Evolutionary conservation across 352 stramenopile species (phyloP), one percentile per base, ranked within the genome.

Genomic region (Globisporangium perplexum): DNA sequence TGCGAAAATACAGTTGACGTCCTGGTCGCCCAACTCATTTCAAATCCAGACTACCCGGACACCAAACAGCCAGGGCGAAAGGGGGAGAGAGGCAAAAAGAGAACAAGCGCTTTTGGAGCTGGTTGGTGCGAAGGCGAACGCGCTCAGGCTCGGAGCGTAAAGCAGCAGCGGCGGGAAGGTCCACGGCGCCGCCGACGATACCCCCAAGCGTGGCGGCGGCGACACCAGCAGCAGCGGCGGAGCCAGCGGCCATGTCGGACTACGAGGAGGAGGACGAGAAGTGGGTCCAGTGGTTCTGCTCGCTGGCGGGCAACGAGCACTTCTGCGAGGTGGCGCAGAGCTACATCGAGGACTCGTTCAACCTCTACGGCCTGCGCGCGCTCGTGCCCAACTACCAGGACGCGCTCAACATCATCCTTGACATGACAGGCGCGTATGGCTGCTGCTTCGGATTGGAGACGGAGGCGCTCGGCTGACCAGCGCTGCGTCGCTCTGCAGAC

Each of bases 291-390:
- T 96, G 88, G 88, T 96, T 96, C 70, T 96, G 86, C 68, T 91
- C 80, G 57, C 77, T 96, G n/a, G 83, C 86, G 39, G 88, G 88
- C 61, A 96, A 96, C 57, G 88, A 96, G 60, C 74, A 91, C 77
- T 96, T 97, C 60, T 97, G 88, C 66, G 87, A 97, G 60, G 86
- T 97, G 53, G 83, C 90, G 52, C 72, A 86, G 61, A 92, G 83
- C 68, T 97, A 96, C 84, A 96, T 97, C 66, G 88, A 97, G 70
- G 88, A 97, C 77, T 95, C 82, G 60, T 97, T 97, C 72, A 97
- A 97, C 67, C 78, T 97, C 59, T 97, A 97, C 64, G 88, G 88
- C 11, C 69, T 97, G 36, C 81, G 88, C 43, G 83, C 87, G 55
- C 83, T 94, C 60, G 82, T 96, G 56, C 84, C 80, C 59, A 92